These are phyloP conservation scores for Pseudohalonectria lignicola DNA, from an alignment of 2,329 filamentous ascomycete species.

Conservation along the genomic window DNA sequence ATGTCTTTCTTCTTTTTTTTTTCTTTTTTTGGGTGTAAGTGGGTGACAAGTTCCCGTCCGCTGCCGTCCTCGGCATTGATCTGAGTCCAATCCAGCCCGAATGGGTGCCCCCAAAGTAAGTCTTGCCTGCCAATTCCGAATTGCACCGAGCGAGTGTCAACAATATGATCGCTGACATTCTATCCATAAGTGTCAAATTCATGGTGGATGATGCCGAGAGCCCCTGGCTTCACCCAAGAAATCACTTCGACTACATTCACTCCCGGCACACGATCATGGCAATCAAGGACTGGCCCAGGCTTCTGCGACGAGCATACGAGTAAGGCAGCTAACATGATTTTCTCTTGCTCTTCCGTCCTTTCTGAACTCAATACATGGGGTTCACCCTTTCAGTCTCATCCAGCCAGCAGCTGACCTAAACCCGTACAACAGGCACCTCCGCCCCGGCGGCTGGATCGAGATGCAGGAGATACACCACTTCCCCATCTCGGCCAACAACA, in stretches of 20 bases:
- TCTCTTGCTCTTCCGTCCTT: too few relatives aligned
- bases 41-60: conserved; percentile 27
- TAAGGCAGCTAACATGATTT: too few relatives aligned
- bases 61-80: conserved; percentile 29
- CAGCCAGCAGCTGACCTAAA: too few relatives aligned
- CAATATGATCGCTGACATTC: too few relatives aligned
- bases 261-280: conserved; percentile 26
- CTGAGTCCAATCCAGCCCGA: conserved; percentile 34
- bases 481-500: background rate
- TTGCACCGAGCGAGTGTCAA: too few relatives aligned
- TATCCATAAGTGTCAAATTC: conserved; percentile 32
- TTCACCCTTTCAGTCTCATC: too few relatives aligned
- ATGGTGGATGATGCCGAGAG: conserved; percentile 52
- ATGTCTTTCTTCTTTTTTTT: too few relatives aligned
- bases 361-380: too few relatives aligned
- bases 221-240: conserved; percentile 28
- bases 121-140: background rate
- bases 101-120: conserved; percentile 41
- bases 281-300: conserved; percentile 41
- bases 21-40: too few relatives aligned
- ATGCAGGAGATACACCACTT: conserved; percentile 15
- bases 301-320: conserved; percentile 35
- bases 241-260: conserved; percentile 51
- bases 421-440: conserved; percentile 13
- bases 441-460: conserved; percentile 31